phyloP scores from a whole-genome alignment of 345 rosid species.

The Syzygium oleosum region DNA sequence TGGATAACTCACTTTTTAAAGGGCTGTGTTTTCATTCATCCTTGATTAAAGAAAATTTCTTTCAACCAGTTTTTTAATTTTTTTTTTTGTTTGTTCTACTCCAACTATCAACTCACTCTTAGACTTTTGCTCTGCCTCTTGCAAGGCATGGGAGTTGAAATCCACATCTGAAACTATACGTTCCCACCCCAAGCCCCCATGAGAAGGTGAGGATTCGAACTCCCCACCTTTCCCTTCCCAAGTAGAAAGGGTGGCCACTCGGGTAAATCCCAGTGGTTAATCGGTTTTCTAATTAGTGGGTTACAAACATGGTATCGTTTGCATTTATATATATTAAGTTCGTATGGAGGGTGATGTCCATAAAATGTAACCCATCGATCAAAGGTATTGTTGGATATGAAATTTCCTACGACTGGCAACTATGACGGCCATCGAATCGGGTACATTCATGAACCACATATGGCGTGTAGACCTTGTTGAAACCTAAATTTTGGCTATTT shows the following conservation, averaged over 20 bases:
- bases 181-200: no score
- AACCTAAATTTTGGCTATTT: no score
- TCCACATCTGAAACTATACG: no score
- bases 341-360: not conserved
- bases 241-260: no score
- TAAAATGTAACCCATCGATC: not conserved
- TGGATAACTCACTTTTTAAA: not conserved
- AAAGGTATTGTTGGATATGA: not conserved
- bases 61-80: not conserved
- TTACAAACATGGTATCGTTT: not conserved
- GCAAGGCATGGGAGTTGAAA: no score
- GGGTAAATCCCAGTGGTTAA: no score
- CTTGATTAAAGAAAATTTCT: not conserved
- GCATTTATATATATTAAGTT: not conserved
- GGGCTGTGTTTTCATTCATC: not conserved
- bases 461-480: not conserved
- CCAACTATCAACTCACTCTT: no score
- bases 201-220: no score
- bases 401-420: not conserved
- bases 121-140: no score
- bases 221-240: no score
- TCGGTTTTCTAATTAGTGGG: not conserved
- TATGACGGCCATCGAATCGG: not conserved
- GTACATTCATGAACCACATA: not conserved
- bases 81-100: no score